Evolutionary conservation across 2,329 filamentous ascomycete genomes (phyloP), one percentile per base, ranked within the genome.

Genomic region (Fragosphaeria purpurea): DNA sequence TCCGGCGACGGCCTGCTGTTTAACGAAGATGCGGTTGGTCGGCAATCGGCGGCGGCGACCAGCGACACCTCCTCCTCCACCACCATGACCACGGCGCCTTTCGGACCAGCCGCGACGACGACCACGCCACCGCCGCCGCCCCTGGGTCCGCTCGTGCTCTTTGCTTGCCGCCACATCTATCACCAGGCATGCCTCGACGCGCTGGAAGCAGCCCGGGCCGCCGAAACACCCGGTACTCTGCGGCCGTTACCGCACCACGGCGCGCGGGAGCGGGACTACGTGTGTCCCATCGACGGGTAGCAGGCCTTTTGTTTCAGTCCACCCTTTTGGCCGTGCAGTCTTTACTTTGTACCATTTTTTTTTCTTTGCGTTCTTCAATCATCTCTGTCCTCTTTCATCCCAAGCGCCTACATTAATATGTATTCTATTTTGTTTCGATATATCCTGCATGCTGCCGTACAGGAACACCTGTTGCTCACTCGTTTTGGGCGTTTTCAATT

Each of bases 161-260:
- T 87, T 59, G 83, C 82, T 30, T 87, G 83, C 62, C 73, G 83
- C 50, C 83, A 87, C 63, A 78, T 85, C 13, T 86, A 84, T 59
- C 83, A 87, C 67, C 74, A 81, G 62, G 71, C 69, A 32, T 89
- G 83, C 61, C 68, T 86, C 40, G 86, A 91, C 61, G 75, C 79
- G 53, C 64, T 84, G 57, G 78, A 80, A 58, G 74, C 73, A 37
- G 71, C 75, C 54, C 70, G 72, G 50, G 74, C 42, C 7, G 42
- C 48, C 9, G 22, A 37, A 1, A 41, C 4, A 32, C 41, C 4
- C 40, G 40, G 44, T 22, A 35, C 46, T 4, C 30, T 44, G 37
- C 41, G 31, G 40, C 40, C 37, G 44, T 44, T 41, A 31, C 49
- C 35, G 30, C 44, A 43, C 11, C 47, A 43, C 30, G 51, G 48